Evolutionary conservation across 2,329 filamentous ascomycete species (phyloP), one percentile per base, ranked within the genome.

Genomic region (Helicocarpus griseus): DNA sequence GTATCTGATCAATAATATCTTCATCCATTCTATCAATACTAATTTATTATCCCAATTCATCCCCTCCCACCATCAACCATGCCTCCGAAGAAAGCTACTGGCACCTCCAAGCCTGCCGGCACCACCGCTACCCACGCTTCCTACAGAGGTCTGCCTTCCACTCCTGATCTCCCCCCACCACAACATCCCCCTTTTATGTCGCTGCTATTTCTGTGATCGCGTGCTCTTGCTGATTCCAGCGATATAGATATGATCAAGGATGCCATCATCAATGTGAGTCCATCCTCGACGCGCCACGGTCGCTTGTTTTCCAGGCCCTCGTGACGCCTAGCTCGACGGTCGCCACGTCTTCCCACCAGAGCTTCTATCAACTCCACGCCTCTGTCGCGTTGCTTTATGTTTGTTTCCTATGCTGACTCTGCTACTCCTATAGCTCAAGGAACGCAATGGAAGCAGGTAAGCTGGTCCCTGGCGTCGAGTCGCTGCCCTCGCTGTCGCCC

Each of bases 181-280:
- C 66, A 63, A 53, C 67, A 65, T 65, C 74, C 74, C 74, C 67
- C 65, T 46, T 56, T 56, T 46, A 59, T 64, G 60, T 66, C 63
- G 49, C 53, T 60, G 53, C 51, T 58, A 66, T 65, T 57, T 62
- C 68, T 63, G 54, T 70, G 63, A 68, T 82, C 78, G 77, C 79
- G 63, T 70, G 64, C 57, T 59, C 68, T 69, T 78, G 67, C 77
- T 81, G 73, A 81, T 76, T 66, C 61, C 52, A 60, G 58, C 60
- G 40, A 63, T 65, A 66, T 69, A 84, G 82, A 83, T 71, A 85
- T 86, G 82, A 83, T 86, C 70, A 84, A 83, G 73, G 81, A 85
- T 69, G 82, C 82, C 61, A 82, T 86, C 66, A 69, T 84, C 65
- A 80, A 78, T 71, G 82, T 86, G 71, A 82, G 82, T 85, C 66